A percentile compares a stretch with the other conserved stretches of the same genome.
Evolutionary conservation across 352 stramenopile genomes (phyloP).

Genomic region (Plasmopara muralis): DNA sequence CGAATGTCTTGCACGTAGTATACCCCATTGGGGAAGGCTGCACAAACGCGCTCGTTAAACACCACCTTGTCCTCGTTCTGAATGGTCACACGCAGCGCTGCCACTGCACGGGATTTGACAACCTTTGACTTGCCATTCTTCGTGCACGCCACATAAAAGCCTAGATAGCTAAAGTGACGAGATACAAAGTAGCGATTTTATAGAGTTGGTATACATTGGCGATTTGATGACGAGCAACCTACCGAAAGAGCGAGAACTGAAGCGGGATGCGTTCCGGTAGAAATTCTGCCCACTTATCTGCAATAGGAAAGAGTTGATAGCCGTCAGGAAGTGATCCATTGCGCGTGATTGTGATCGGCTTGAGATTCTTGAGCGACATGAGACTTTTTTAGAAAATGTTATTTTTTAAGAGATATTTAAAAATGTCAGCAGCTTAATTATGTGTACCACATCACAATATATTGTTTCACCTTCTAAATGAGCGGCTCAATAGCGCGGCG

Average conservation of each 20-base stretch:
- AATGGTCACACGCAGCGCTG: constrained; percentile 61
- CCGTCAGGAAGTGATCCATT: constrained; percentile 39
- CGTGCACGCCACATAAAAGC: constrained; percentile 65
- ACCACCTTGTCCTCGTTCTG: constrained; percentile 74
- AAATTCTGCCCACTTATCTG: constrained; percentile 69
- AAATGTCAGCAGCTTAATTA: too few species aligned
- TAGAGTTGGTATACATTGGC: neutral
- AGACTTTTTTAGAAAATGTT: too few species aligned
- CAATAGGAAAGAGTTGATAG: constrained; percentile 55
- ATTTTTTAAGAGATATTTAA: too few species aligned
- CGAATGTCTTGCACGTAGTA: constrained; percentile 78
- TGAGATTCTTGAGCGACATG: constrained; percentile 67
- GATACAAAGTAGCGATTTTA: neutral
- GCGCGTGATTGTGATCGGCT: constrained; percentile 46
- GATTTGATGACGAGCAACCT: constrained; percentile 1
- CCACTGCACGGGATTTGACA: constrained; percentile 43
- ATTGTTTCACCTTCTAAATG: constrained; percentile 5
- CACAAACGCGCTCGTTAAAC: constrained; percentile 49
- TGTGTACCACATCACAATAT: neutral
- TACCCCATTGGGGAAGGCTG: constrained; percentile 64
- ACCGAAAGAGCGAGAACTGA: constrained; percentile 74
- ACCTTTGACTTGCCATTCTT: constrained; percentile 59
- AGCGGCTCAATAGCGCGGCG: constrained; percentile 12
- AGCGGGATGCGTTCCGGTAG: constrained; percentile 57
- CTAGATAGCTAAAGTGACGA: constrained; percentile 40